These are phyloP conservation scores for Coccomyxa subellipsoidea DNA, from an alignment of 163 green algal genomes.

Conservation along the genomic window DNA sequence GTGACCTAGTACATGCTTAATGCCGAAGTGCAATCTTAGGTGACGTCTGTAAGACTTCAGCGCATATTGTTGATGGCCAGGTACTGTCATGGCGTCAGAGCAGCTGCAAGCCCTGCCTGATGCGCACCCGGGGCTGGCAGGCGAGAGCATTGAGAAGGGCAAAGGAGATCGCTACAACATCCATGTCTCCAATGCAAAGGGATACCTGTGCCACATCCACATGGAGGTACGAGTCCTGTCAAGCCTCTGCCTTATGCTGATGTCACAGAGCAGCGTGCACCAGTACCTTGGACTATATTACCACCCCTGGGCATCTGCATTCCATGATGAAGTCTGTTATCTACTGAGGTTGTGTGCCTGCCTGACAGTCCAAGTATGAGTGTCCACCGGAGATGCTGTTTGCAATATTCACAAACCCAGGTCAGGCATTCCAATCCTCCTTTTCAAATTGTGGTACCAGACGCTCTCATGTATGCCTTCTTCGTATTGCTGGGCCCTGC, in stretches of 20 bases:
- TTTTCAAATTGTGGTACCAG: background rate
- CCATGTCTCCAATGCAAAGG: slow-evolving; percentile 26
- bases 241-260: background rate
- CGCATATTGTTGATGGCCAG: background rate
- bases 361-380: slow-evolving; percentile 9
- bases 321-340: background rate
- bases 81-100: background rate
- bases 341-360: background rate
- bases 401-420: slow-evolving; percentile 39
- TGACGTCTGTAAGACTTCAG: background rate
- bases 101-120: background rate
- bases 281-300: background rate
- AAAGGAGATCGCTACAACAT: background rate
- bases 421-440: background rate
- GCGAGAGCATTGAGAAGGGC: background rate
- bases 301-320: background rate
- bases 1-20: too few species aligned
- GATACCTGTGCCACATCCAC: slow-evolving; percentile 43
- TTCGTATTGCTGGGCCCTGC: background rate
- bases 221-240: background rate
- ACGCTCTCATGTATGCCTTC: background rate
- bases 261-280: background rate
- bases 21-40: background rate
- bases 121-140: background rate
- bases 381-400: slow-evolving; percentile 36